Evolutionary conservation across 257 asterid species (phyloP), one percentile per base, ranked within the genome.

Genomic region (Linaria vulgaris): DNA sequence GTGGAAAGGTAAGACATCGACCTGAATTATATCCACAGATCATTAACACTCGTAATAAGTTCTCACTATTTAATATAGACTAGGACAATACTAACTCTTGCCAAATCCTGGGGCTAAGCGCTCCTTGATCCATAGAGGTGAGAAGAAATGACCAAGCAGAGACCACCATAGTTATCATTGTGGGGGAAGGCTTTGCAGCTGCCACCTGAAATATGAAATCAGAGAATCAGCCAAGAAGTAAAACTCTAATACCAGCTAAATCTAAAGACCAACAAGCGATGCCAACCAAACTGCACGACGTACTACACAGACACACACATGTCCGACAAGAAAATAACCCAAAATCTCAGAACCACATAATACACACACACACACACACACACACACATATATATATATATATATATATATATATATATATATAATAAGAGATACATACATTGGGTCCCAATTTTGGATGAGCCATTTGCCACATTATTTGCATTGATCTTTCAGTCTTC

Each of bases 81-180:
- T 14, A 50, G 27, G 6, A 38, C 51, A 21, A 61, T 69, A 72
- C 86, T 78, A 69, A 94, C 99, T 85, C 96, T 80, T 81, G 91
- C 97, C 97, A 94, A 71, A 74, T 84, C 72, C 79, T 90, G 14
- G 88, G 64, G 73, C 80, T 73, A 50, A 85, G 80, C n/a, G 88
- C 69, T 81, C 83, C 46, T 37, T 77, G 80, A 43, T 80, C 79
- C 83, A 90, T 52, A 14, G 92, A 81, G 15, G 96, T 90, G 60
- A 94, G 90, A 58, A 94, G 96, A 78, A 94, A 84, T 17, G 99
- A 77, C 97, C 96, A 90, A 13, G 97, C 77, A 73, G 95, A 84
- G 66, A 81, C 88, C 39, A 76, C 90, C 73, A 80, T 72, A 55
- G 91, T 69, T 73, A 86, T 81, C 71, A 85, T 60, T 53, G 84